Evolutionary conservation across 208 protist genomes (phyloP).

Genomic region (Trichomonas vaginalis): DNA sequence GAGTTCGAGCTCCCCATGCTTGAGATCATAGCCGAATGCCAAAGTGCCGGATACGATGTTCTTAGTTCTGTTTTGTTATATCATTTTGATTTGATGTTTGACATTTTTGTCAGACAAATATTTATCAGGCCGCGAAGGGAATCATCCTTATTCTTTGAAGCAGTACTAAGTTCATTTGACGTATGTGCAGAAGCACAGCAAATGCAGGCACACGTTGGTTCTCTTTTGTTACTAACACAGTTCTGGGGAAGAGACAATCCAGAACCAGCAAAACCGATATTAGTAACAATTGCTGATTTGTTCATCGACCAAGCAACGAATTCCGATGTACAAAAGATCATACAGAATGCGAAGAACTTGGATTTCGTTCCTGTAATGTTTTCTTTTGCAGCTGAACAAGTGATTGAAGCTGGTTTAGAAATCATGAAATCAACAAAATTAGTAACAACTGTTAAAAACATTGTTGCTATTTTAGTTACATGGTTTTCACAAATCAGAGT

Average conservation of each 20-base stretch:
- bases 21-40: not conserved
- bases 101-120: not conserved
- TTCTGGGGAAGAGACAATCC: not conserved
- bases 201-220: not conserved
- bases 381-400: not conserved
- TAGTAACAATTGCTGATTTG: not conserved
- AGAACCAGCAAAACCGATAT: not conserved
- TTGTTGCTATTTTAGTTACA: not conserved
- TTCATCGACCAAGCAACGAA: not conserved
- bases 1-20: not conserved
- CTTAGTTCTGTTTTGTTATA: not conserved
- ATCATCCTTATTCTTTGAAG: not conserved
- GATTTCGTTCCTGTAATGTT: not conserved
- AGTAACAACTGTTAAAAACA: not conserved
- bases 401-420: not conserved
- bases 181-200: not conserved
- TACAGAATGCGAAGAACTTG: not conserved
- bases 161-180: not conserved
- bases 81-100: not conserved
- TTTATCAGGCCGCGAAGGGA: not conserved
- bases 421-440: not conserved
- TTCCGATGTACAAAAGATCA: not conserved
- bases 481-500: not conserved
- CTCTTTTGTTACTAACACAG: not conserved
- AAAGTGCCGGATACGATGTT: not conserved